Percentiles rank a stretch among this genome's conserved stretches.
Evolutionary conservation across 257 asterid genomes (phyloP).

Genomic region (Gentiana straminea): DNA sequence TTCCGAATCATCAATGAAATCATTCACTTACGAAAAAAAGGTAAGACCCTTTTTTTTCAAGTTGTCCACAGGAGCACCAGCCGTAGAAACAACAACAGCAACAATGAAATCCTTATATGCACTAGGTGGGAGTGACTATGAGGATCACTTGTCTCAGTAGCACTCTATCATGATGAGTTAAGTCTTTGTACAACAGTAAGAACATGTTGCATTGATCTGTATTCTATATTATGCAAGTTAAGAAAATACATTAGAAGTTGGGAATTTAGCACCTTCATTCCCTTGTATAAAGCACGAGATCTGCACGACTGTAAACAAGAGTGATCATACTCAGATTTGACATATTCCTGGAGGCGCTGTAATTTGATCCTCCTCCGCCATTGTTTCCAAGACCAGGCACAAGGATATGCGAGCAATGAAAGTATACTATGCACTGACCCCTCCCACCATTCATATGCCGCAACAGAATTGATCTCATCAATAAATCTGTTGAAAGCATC

Average conservation of each 20-base stretch:
- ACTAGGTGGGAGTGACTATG: no score
- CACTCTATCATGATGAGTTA: no score
- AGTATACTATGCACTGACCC: conserved; percentile 96
- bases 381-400: conserved; percentile 98
- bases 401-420: conserved; percentile 82
- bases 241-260: background rate
- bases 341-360: conserved; percentile 82
- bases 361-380: conserved; percentile 94
- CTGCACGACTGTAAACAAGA: conserved; percentile 92
- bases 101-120: no score
- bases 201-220: no score
- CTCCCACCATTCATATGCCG: conserved; percentile 98
- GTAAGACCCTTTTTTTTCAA: no score
- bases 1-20: no score
- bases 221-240: background rate
- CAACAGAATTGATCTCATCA: conserved; percentile 85
- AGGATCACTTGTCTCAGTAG: no score
- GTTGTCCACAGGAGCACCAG: no score
- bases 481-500: conserved; percentile 95
- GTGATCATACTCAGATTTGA: conserved; percentile 89
- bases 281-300: conserved; percentile 93
- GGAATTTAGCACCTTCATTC: conserved; percentile 65
- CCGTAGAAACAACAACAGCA: no score
- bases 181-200: no score
- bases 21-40: no score